These are phyloP conservation scores for Neurospora pannonica DNA, from an alignment of 495 filamentous ascomycete genomes.

Conservation along the genomic window DNA sequence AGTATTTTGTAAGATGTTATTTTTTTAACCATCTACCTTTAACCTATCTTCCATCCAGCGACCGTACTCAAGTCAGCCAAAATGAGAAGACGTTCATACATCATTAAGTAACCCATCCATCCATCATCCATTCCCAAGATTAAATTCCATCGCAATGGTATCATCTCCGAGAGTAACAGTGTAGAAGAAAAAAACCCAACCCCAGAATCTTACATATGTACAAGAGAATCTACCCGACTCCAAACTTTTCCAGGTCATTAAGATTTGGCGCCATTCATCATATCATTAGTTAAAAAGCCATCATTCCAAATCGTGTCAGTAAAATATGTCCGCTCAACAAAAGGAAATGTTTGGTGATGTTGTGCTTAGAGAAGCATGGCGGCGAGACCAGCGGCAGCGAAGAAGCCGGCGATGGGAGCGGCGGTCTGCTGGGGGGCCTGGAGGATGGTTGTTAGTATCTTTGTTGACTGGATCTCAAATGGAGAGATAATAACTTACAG, in stretches of 20 bases:
- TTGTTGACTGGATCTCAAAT: neutral
- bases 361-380: conserved; percentile 20
- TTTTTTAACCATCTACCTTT: neutral
- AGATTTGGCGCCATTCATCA: neutral
- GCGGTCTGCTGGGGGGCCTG: conserved; percentile 21
- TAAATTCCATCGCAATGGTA: neutral
- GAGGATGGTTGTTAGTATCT: neutral
- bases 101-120: neutral
- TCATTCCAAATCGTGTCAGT: neutral
- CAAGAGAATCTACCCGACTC: neutral
- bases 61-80: neutral
- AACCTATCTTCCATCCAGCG: neutral
- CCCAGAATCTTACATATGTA: neutral
- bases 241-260: neutral
- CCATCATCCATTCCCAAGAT: neutral
- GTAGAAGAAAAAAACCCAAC: neutral
- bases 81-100: neutral
- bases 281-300: neutral
- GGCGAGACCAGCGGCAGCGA: conserved; percentile 28
- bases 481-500: neutral
- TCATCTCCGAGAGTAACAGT: neutral
- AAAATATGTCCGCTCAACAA: neutral
- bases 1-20: neutral
- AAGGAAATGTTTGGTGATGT: neutral
- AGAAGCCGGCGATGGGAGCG: conserved; percentile 21